Conservation (phyloP, 805 yeast genomes). For the Sugiyamaella floridensis region DNA sequence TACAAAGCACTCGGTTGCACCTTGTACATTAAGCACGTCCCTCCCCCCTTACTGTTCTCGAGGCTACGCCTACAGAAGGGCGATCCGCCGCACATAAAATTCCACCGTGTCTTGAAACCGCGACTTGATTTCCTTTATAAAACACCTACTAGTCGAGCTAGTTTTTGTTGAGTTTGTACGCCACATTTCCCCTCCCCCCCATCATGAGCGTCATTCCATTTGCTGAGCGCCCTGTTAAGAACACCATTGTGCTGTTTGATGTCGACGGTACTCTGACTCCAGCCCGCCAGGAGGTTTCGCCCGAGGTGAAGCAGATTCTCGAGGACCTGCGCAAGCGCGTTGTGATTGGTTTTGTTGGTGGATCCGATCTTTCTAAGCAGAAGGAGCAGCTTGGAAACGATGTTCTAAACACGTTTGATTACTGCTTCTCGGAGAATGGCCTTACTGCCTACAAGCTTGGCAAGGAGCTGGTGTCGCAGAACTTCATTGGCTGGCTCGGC, state of each 20-base stretch:
- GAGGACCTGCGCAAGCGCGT: conserved; percentile 78
- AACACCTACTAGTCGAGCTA: not conserved
- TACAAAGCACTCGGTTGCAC: too few species aligned
- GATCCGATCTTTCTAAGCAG: conserved; percentile 90
- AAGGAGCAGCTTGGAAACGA: conserved; percentile 87
- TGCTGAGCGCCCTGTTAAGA: conserved; percentile 62
- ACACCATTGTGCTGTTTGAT: conserved; percentile 86
- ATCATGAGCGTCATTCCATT: conserved; percentile 44
- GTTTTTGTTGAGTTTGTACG: not conserved
- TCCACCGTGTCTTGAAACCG: not conserved
- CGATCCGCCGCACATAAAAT: not conserved
- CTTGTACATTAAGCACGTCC: too few species aligned
- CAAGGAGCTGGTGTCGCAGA: conserved; percentile 80
- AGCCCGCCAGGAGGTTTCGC: conserved; percentile 65
- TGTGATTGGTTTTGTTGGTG: conserved; percentile 97
- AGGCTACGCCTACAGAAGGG: not conserved
- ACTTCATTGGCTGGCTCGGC: conserved; percentile 93
- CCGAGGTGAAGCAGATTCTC: conserved; percentile 68
- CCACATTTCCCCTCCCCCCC: not conserved
- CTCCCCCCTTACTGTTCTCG: too few species aligned
- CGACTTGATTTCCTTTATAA: not conserved
- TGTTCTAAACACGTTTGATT: conserved; percentile 77
- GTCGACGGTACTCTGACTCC: conserved; percentile 99
- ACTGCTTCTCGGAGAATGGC: conserved; percentile 96
- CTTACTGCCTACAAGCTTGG: conserved; percentile 95